These are phyloP conservation scores for Pichia sp. DNA, from an alignment of 1,139 yeast genomes.

Conservation along the genomic window DNA sequence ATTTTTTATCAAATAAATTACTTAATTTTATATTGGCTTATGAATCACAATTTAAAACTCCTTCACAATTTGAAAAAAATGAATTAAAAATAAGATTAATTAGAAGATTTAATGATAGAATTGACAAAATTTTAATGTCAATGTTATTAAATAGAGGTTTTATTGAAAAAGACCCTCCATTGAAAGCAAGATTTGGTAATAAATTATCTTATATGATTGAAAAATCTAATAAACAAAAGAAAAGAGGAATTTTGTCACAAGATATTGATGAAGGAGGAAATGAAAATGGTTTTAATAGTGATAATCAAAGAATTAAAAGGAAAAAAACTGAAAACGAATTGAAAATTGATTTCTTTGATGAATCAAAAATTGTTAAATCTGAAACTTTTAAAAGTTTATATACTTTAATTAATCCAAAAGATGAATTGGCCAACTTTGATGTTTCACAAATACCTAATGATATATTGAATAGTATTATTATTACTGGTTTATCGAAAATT, in stretches of 20 bases:
- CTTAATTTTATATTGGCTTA: conserved; percentile 33
- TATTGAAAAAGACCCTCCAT: conserved; percentile 33
- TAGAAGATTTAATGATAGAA: conserved; percentile 43
- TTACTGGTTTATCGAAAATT: conserved; percentile 53
- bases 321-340: conserved; percentile 19
- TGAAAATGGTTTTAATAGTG: conserved; percentile 7
- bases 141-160: conserved; percentile 36
- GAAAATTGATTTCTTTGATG: conserved; percentile 28
- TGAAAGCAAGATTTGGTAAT: conserved; percentile 28
- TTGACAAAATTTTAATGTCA: conserved; percentile 29
- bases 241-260: conserved; percentile 23
- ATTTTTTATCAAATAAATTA: conserved; percentile 39
- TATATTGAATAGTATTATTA: conserved; percentile 58
- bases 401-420: conserved; percentile 55
- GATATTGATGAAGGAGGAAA: conserved; percentile 19
- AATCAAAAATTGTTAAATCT: conserved; percentile 33
- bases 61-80: conserved; percentile 27
- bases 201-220: conserved; percentile 28
- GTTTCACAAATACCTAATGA: conserved; percentile 61
- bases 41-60: conserved; percentile 28
- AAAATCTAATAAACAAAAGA: conserved; percentile 23
- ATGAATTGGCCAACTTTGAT: conserved; percentile 58
- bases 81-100: conserved; percentile 36
- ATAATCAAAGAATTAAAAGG: conserved; percentile 13
- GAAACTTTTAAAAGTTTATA: conserved; percentile 41